Percentiles rank a stretch among this genome's conserved stretches.
Evolutionary conservation across 2,329 filamentous ascomycete species (phyloP).

Genomic region (Ophiostoma angusticollis): DNA sequence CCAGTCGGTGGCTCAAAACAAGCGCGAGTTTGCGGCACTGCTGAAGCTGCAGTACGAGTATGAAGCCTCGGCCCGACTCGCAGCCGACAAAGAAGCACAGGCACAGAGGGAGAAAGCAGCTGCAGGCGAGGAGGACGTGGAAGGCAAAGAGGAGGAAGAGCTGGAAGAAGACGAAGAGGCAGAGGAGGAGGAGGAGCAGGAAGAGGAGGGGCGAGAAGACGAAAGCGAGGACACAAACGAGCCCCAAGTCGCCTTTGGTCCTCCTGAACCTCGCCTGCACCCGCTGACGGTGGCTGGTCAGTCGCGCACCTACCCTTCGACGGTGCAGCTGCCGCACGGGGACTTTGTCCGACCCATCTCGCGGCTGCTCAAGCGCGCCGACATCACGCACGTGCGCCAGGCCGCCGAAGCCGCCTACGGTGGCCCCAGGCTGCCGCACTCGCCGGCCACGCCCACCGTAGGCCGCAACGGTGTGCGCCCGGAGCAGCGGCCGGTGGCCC

Average conservation of each 20-base stretch:
- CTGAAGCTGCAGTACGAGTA: slow-evolving; percentile 46
- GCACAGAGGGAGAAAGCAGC: slow-evolving; percentile 21
- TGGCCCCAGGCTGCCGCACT: slow-evolving; percentile 62
- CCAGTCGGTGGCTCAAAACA: slow-evolving; percentile 36
- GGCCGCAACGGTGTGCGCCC: slow-evolving; percentile 30
- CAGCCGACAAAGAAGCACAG: slow-evolving; percentile 24
- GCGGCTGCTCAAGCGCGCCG: slow-evolving; percentile 51
- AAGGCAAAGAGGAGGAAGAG: slow-evolving; percentile 22
- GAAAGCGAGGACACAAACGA: too few relatives aligned
- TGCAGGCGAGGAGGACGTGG: slow-evolving; percentile 23
- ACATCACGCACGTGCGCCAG: slow-evolving; percentile 61
- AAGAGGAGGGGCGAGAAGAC: too few relatives aligned
- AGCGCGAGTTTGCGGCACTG: slow-evolving; percentile 42
- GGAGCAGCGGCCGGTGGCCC: slow-evolving; percentile 50
- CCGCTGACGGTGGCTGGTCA: slow-evolving; percentile 61
- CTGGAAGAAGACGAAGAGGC: slow-evolving; percentile 19
- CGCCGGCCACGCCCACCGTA: slow-evolving; percentile 53
- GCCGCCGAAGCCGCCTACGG: slow-evolving; percentile 66
- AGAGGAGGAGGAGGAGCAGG: slow-evolving; percentile 15
- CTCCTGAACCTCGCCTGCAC: slow-evolving; percentile 40
- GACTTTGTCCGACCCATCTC: slow-evolving; percentile 58
- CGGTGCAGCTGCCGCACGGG: slow-evolving; percentile 60
- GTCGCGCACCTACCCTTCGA: slow-evolving; percentile 60
- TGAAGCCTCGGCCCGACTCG: slow-evolving; percentile 27
- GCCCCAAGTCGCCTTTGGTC: background rate